Conservation (phyloP, 495 filamentous ascomycete genomes). For the Corynascus novoguineensis region DNA sequence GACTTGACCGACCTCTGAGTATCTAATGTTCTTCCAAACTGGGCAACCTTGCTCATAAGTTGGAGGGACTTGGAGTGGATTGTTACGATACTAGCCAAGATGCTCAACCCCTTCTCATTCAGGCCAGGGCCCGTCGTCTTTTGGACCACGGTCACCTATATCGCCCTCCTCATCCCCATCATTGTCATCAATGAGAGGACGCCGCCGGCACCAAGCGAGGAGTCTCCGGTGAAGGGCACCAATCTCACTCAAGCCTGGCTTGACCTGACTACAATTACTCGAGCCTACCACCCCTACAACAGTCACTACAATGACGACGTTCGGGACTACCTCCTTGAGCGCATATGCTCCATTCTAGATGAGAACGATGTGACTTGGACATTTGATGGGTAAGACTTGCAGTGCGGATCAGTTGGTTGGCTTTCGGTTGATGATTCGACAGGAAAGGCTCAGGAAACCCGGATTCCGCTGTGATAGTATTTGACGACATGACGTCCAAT, state of each 20-base stretch:
- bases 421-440: not conserved
- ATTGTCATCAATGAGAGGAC: slow-evolving; percentile 70
- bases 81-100: slow-evolving; percentile 1
- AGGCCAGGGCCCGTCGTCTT: slow-evolving; percentile 63
- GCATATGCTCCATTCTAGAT: slow-evolving; percentile 63
- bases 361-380: slow-evolving; percentile 44
- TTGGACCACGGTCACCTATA: slow-evolving; percentile 62
- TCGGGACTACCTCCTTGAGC: slow-evolving; percentile 65
- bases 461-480: slow-evolving; percentile 51
- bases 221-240: slow-evolving; percentile 39
- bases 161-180: slow-evolving; percentile 63
- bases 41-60: not conserved
- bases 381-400: slow-evolving; percentile 22
- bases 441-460: slow-evolving; percentile 13
- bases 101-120: slow-evolving; percentile 48
- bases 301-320: slow-evolving; percentile 75
- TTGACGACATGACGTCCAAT: slow-evolving; percentile 78
- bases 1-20: not conserved
- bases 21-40: not conserved
- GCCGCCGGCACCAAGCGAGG: slow-evolving; percentile 58
- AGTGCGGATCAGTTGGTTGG: not conserved
- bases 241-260: slow-evolving; percentile 81
- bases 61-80: not conserved
- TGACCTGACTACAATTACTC: slow-evolving; percentile 71
- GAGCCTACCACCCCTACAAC: slow-evolving; percentile 82